phyloP scores from a whole-genome alignment of 2,329 filamentous ascomycete species.

The Proliferodiscus dingleyae region DNA sequence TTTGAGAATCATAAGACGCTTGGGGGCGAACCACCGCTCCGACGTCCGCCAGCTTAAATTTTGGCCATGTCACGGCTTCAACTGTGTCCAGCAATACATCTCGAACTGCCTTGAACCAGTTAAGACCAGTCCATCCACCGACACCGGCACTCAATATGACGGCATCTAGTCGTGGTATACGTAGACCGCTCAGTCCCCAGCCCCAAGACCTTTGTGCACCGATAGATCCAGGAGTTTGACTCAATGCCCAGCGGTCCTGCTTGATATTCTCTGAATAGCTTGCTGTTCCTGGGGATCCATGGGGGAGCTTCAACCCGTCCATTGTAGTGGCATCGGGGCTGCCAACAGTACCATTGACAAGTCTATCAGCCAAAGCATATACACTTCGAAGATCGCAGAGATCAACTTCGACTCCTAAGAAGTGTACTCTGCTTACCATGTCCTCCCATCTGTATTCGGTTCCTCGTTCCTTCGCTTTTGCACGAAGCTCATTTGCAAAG shows the following conservation, averaged over 20 bases:
- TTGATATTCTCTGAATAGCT: slow-evolving; percentile 23
- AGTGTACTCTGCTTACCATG: slow-evolving; percentile 48
- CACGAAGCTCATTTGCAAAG: slow-evolving; percentile 43
- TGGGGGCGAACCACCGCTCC: slow-evolving; percentile 53
- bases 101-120: slow-evolving; percentile 58
- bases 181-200: slow-evolving; percentile 37
- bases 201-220: slow-evolving; percentile 39
- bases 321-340: slow-evolving; percentile 30
- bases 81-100: slow-evolving; percentile 55
- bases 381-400: slow-evolving; percentile 54
- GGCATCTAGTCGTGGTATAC: slow-evolving; percentile 68
- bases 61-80: slow-evolving; percentile 69
- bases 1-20: slow-evolving; percentile 26
- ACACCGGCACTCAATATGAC: slow-evolving; percentile 85
- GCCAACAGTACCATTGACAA: slow-evolving; percentile 30
- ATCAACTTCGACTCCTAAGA: slow-evolving; percentile 55
- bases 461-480: slow-evolving; percentile 51
- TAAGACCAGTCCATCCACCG: slow-evolving; percentile 76
- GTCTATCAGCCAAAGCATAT: slow-evolving; percentile 27
- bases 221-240: slow-evolving; percentile 49
- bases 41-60: slow-evolving; percentile 61
- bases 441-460: slow-evolving; percentile 43
- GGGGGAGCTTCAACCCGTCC: slow-evolving; percentile 28
- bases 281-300: slow-evolving; percentile 29
- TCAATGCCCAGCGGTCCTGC: slow-evolving; percentile 30